Conservation (phyloP, 2,329 filamentous ascomycete genomes). For the Clonostachys solani region DNA sequence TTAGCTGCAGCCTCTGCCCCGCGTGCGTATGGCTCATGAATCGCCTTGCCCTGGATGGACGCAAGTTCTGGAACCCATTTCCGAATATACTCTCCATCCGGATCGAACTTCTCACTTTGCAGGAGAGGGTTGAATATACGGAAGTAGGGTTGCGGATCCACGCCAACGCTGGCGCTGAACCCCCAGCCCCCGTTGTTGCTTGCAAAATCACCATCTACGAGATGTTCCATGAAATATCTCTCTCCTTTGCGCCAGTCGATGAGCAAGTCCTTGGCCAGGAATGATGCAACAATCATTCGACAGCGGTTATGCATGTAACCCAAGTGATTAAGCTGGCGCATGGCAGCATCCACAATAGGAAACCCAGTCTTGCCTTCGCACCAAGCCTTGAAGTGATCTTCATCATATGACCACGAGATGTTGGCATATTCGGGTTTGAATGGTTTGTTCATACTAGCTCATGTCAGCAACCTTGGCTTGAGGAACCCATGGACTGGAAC, state of each 20-base stretch:
- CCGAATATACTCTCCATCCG: conserved; percentile 73
- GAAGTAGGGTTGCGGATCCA: conserved; percentile 87
- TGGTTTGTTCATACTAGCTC: conserved; percentile 49
- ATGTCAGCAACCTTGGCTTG: background rate
- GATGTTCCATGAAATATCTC: conserved; percentile 74
- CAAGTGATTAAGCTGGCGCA: conserved; percentile 67
- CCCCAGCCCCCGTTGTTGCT: conserved; percentile 67
- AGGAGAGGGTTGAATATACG: conserved; percentile 82
- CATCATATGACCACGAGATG: conserved; percentile 76
- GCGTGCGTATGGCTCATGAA: conserved; percentile 77
- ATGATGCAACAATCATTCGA: conserved; percentile 80
- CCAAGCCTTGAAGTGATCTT: conserved; percentile 69
- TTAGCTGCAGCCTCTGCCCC: conserved; percentile 55
- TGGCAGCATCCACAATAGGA: conserved; percentile 81
- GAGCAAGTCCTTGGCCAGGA: conserved; percentile 74
- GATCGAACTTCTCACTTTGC: conserved; percentile 85
- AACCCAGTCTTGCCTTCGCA: conserved; percentile 70
- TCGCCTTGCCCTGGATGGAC: conserved; percentile 58
- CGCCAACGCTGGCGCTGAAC: conserved; percentile 59
- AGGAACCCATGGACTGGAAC: conserved; percentile 10
- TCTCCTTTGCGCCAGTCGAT: conserved; percentile 84
- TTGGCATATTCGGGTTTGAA: conserved; percentile 81
- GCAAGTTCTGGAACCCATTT: conserved; percentile 77
- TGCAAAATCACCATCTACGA: conserved; percentile 77
- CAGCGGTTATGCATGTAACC: conserved; percentile 84